Base-by-base conservation (phyloP, 331 rosid genomes). In the Cydonia oblonga region DNA sequence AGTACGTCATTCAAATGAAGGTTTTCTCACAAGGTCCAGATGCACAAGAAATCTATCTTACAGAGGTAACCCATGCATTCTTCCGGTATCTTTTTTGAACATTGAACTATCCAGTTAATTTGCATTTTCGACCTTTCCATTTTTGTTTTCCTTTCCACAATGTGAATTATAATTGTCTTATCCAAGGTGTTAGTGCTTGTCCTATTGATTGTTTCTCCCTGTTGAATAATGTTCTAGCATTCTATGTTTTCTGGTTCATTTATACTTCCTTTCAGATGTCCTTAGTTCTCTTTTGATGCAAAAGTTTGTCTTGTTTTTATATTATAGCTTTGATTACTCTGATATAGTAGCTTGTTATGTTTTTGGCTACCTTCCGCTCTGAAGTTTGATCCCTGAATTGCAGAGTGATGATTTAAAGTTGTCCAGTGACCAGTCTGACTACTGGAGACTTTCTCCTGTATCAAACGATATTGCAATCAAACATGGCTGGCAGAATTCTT, bases 1-100 rank as follows among this genome's bases (percentile, higher is more conserved):
- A 91, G 66, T 93, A 93, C 85, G 83, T 90, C 76, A 76, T 93
- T 81, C 95, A 84, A 83, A 80, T 91, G 73, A 93, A 87, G 85
- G 96, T 84, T 83, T 87, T 85, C 78, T 84, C 97, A 10, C 89
- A 65, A 66, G 95, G 83, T 72, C 82, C 88, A 73, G 92, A 78
- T 80, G 81, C 83, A 58, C 92, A 80, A 76, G 98, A 89, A 86
- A 89, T 93, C 72, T 91, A 85, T 76, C 78, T 93, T 66, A 93
- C 98, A 11, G 86, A 89, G 97, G 98, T 93, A 85, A 81, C 5
- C 20, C 44, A 23, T 14, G 16, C 11, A 26, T 65, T 54, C 54
- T 32, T 33, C 63, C 35, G 8, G 15, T 33, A 33, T 74, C 38
- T 14, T 54, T 3, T 52, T 64, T 30, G n/a, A 15, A 38, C 29